Percentiles rank a stretch among this genome's conserved stretches.
Conservation (phyloP, 306 rosid species). For the Prunus davidiana region DNA sequence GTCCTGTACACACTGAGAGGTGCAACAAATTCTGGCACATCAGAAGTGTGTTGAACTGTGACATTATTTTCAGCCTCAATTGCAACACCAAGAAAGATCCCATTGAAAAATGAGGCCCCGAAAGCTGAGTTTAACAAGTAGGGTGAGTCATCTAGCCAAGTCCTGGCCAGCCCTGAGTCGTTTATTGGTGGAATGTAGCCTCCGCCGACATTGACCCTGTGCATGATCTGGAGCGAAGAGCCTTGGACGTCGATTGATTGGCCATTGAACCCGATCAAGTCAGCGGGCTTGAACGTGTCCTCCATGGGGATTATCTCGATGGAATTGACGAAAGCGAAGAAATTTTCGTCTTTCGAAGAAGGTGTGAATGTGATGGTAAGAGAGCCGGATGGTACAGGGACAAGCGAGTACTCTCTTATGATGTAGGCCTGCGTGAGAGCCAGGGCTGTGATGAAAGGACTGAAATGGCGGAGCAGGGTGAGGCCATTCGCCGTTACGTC, state of each 20-base stretch:
- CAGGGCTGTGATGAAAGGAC: slow-evolving; percentile 23
- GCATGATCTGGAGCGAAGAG: slow-evolving; percentile 32
- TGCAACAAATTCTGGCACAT: slow-evolving; percentile 27
- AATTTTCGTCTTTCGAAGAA: background rate
- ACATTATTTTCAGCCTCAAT: slow-evolving; percentile 15
- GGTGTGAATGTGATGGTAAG: slow-evolving; percentile 36
- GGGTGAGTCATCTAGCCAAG: slow-evolving; percentile 36
- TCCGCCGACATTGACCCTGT: slow-evolving; percentile 42
- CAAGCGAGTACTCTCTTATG: slow-evolving; percentile 33
- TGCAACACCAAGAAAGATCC: slow-evolving; percentile 10
- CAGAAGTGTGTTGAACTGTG: slow-evolving; percentile 15
- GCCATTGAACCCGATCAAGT: slow-evolving; percentile 17
- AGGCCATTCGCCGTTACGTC: slow-evolving; percentile 27
- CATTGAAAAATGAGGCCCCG: background rate
- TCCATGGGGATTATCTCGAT: slow-evolving; percentile 40
- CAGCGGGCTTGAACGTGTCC: slow-evolving; percentile 24
- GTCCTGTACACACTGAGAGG: slow-evolving; percentile 34
- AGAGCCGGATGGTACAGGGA: slow-evolving; percentile 25
- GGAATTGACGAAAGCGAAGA: slow-evolving; percentile 38
- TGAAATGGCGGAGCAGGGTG: slow-evolving; percentile 42
- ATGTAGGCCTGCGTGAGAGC: slow-evolving; percentile 44
- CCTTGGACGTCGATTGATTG: slow-evolving; percentile 14
- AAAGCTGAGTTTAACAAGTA: slow-evolving; percentile 16
- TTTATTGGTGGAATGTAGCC: slow-evolving; percentile 18
- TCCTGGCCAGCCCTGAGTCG: slow-evolving; percentile 30